These are phyloP conservation scores for Penicillium freii DNA, from an alignment of 2,329 filamentous ascomycete species.

Conservation along the genomic window DNA sequence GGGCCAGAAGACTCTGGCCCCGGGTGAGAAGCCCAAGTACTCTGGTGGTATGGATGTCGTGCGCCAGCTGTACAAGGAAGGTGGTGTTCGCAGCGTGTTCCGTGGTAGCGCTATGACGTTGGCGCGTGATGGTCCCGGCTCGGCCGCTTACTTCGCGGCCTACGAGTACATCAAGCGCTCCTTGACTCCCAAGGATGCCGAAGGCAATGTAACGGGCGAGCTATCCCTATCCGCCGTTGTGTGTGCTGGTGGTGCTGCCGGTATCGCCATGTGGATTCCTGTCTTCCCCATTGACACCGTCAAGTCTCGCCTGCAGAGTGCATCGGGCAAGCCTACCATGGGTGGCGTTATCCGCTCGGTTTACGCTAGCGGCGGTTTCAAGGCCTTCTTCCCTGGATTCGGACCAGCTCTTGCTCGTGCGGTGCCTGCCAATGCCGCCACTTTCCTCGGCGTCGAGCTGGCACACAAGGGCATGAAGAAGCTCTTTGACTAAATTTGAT, in stretches of 20 bases:
- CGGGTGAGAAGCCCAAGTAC: constrained; percentile 92
- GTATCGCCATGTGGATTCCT: constrained; percentile 98
- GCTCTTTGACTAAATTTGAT: constrained; percentile 37
- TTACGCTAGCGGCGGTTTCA: constrained; percentile 78
- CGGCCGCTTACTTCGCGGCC: constrained; percentile 92
- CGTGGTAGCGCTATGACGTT: constrained; percentile 86
- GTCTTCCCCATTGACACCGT: constrained; percentile 97
- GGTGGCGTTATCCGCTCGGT: constrained; percentile 75
- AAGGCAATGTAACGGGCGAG: constrained; percentile 70
- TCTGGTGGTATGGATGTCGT: constrained; percentile 85
- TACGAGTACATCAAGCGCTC: constrained; percentile 93
- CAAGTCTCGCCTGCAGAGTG: constrained; percentile 90
- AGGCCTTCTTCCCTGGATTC: constrained; percentile 96
- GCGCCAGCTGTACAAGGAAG: constrained; percentile 85
- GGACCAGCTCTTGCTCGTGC: constrained; percentile 88
- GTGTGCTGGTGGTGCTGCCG: constrained; percentile 81
- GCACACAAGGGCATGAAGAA: constrained; percentile 52
- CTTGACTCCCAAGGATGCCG: constrained; percentile 77
- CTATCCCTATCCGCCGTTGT: constrained; percentile 80
- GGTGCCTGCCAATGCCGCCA: constrained; percentile 93
- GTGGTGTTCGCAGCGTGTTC: constrained; percentile 88
- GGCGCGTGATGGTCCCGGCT: constrained; percentile 88
- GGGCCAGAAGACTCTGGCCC: constrained; percentile 78
- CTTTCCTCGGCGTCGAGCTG: constrained; percentile 63
- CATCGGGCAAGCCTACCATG: constrained; percentile 79